Conservation (phyloP, 2,329 filamentous ascomycete genomes). For the Xylariaceae sp. region DNA sequence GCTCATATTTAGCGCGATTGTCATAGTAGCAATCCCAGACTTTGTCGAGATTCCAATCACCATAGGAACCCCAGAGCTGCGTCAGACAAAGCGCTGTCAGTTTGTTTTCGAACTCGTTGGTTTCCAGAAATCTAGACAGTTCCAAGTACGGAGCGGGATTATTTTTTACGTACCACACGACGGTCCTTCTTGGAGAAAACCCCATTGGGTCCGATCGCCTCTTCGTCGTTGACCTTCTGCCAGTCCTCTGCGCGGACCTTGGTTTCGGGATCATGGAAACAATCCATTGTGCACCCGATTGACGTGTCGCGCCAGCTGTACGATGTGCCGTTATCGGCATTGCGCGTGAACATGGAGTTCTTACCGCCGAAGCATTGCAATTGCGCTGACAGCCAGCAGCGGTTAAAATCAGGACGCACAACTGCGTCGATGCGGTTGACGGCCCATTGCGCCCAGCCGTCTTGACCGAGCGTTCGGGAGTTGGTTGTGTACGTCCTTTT, state of each 20-base stretch:
- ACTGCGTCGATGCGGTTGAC: constrained; percentile 36
- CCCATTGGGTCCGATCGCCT: constrained; percentile 28
- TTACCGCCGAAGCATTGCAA: constrained; percentile 43
- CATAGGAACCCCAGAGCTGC: constrained; percentile 37
- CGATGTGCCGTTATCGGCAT: constrained; percentile 42
- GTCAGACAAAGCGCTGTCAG: no score
- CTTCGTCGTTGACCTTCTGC: constrained; percentile 39
- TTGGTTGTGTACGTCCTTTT: constrained; percentile 44
- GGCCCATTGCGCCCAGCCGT: constrained; percentile 39
- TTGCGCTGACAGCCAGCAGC: constrained; percentile 42
- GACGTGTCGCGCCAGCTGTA: constrained; percentile 46
- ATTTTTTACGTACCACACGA: constrained; percentile 21
- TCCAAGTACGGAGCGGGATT: no score
- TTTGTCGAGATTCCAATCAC: constrained; percentile 35
- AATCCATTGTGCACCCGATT: constrained; percentile 38
- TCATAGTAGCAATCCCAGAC: constrained; percentile 37
- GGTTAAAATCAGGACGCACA: constrained; percentile 32
- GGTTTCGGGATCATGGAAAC: constrained; percentile 37
- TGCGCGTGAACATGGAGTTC: constrained; percentile 38
- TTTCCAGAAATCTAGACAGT: no score
- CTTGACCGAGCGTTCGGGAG: constrained; percentile 36
- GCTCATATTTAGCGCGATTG: constrained; percentile 35
- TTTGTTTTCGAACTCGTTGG: no score
- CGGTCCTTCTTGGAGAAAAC: constrained; percentile 37
- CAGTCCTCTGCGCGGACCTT: constrained; percentile 36